Percentiles rank a stretch among this genome's conserved stretches.
Conservation (phyloP, 179 eudicot genomes). For the Patellifolia procumbens region DNA sequence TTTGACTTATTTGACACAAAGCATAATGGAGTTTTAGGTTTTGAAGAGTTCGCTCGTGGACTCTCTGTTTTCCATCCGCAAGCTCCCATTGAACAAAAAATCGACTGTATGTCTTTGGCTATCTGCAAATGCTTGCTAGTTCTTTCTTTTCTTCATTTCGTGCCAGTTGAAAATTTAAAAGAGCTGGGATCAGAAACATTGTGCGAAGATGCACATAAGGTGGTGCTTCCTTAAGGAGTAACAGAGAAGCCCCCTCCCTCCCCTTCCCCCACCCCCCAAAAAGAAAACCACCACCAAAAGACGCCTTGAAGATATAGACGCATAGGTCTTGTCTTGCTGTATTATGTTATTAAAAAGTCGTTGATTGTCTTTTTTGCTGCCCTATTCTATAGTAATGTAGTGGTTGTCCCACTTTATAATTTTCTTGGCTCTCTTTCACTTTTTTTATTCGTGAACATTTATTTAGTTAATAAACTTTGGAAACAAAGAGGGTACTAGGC, state of each 20-base stretch:
- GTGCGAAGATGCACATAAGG: too few species aligned
- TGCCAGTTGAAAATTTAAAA: not conserved
- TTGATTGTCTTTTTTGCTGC: not conserved
- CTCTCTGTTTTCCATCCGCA: constrained; percentile 97
- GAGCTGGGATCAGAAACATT: not conserved
- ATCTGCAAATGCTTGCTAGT: constrained; percentile 3
- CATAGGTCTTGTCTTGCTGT: not conserved
- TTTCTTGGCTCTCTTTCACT: not conserved
- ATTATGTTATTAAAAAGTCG: not conserved
- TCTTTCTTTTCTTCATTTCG: not conserved
- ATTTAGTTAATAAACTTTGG: not conserved
- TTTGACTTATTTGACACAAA: constrained; percentile 98
- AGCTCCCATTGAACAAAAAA: constrained; percentile 93
- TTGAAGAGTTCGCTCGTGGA: constrained; percentile 97
- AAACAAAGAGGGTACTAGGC: not conserved
- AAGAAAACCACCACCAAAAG: not conserved
- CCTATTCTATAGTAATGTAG: not conserved
- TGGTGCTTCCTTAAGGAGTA: too few species aligned
- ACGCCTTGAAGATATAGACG: not conserved
- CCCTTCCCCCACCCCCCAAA: too few species aligned
- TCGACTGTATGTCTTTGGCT: constrained; percentile 65
- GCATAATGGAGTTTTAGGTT: constrained; percentile 88
- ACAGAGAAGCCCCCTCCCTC: too few species aligned
- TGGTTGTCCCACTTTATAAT: not conserved
- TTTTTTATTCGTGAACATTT: not conserved